Evolutionary conservation across 257 asterid genomes (phyloP).

Genomic region (Buddleja alternifolia): DNA sequence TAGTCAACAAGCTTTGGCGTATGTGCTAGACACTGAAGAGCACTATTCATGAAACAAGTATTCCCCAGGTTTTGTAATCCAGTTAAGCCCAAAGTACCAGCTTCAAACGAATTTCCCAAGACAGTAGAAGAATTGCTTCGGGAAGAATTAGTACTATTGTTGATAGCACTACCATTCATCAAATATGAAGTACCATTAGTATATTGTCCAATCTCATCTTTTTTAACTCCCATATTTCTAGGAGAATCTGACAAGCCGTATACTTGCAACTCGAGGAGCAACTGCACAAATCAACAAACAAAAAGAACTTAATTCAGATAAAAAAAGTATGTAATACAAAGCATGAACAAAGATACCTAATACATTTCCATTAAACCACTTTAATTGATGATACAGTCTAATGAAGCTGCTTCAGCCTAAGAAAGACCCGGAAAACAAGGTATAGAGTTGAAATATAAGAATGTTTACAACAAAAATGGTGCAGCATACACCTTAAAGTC

Average conservation of each 20-base stretch:
- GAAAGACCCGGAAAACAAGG: slow-evolving; percentile 3
- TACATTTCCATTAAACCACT: slow-evolving; percentile 12
- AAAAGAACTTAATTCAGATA: slow-evolving; percentile 30
- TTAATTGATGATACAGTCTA: slow-evolving; percentile 4
- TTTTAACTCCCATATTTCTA: slow-evolving; percentile 58
- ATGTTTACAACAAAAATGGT: slow-evolving; percentile 16
- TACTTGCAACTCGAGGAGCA: slow-evolving; percentile 93
- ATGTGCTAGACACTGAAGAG: slow-evolving; percentile 93
- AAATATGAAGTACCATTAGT: slow-evolving; percentile 56
- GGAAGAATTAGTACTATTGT: slow-evolving; percentile 43
- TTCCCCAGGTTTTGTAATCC: slow-evolving; percentile 95
- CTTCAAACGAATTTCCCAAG: slow-evolving; percentile 66
- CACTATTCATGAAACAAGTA: slow-evolving; percentile 97
- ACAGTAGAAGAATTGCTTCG: slow-evolving; percentile 55
- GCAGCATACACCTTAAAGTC: neutral
- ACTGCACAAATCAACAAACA: slow-evolving; percentile 50
- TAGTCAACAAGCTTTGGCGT: slow-evolving; percentile 95
- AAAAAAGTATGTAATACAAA: slow-evolving; percentile 11
- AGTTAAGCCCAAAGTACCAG: slow-evolving; percentile 87
- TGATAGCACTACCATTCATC: slow-evolving; percentile 61
- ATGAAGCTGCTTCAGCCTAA: neutral
- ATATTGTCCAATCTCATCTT: slow-evolving; percentile 50
- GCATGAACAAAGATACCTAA: slow-evolving; percentile 18
- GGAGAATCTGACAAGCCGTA: slow-evolving; percentile 86
- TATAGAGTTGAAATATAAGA: neutral